A percentile compares a stretch with the other conserved stretches of the same genome.
These are phyloP conservation scores for Aspergillus pseudoterreus DNA, from an alignment of 2,329 filamentous ascomycete species.

Conservation along the genomic window DNA sequence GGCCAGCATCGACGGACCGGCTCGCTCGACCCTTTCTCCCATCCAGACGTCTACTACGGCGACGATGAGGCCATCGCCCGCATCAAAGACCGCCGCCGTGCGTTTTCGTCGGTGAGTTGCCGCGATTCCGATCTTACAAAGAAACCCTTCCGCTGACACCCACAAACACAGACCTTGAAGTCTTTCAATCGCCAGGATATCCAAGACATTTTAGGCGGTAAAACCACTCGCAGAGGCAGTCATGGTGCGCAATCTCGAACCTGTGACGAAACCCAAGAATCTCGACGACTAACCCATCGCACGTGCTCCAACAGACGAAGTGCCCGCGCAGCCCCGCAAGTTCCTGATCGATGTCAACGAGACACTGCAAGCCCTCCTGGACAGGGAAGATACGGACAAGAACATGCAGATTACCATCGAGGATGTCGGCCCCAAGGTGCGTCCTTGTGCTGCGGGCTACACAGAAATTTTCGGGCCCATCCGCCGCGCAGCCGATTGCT, in stretches of 20 bases:
- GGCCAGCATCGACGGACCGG: conserved; percentile 36
- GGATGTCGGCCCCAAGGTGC: conserved; percentile 84
- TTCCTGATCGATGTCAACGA: conserved; percentile 84
- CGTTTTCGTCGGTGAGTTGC: conserved; percentile 53
- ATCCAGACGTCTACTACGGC: conserved; percentile 59
- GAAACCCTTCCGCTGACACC: conserved; percentile 11
- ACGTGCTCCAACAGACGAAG: conserved; percentile 60
- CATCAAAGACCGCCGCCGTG: conserved; percentile 47
- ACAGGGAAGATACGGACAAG: conserved; percentile 85
- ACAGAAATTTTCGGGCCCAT: neutral
- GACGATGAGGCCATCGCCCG: conserved; percentile 45
- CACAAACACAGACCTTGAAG: conserved; percentile 29
- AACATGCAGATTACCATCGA: conserved; percentile 99
- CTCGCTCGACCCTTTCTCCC: conserved; percentile 55
- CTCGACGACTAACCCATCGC: conserved; percentile 17
- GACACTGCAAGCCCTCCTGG: conserved; percentile 73
- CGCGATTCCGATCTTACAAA: conserved; percentile 12
- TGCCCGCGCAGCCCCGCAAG: conserved; percentile 64
- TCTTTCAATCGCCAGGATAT: conserved; percentile 36
- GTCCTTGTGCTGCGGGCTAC: neutral
- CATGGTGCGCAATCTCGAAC: conserved; percentile 33
- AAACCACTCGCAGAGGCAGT: conserved; percentile 39
- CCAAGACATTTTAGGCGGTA: conserved; percentile 29
- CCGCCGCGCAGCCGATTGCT: neutral
- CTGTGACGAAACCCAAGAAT: neutral